Conservation (phyloP, 2,329 filamentous ascomycete genomes). For the Botrytis cinerea region DNA sequence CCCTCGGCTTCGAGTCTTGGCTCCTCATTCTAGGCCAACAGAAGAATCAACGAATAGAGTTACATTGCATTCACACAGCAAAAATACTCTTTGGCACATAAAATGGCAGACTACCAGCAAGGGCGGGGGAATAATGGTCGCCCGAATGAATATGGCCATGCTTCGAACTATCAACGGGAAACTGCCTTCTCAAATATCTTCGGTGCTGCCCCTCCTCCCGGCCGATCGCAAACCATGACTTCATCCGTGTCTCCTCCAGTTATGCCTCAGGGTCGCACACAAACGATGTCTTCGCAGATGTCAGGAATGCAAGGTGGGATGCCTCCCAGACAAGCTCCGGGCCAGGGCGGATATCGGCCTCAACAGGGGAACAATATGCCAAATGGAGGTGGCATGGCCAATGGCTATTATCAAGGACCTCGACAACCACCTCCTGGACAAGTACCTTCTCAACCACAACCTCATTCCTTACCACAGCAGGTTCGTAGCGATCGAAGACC, state of each 20-base stretch:
- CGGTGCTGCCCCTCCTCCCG: conserved; percentile 79
- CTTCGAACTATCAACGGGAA: conserved; percentile 74
- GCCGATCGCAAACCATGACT: conserved; percentile 94
- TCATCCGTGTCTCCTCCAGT: conserved; percentile 65
- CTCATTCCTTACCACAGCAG: conserved; percentile 61
- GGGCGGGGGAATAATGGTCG: conserved; percentile 57
- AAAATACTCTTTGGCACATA: conserved; percentile 26
- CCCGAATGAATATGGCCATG: conserved; percentile 46
- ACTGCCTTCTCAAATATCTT: conserved; percentile 97
- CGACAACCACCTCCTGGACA: conserved; percentile 39
- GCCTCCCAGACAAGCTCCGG: conserved; percentile 47
- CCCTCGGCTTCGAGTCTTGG: conserved; percentile 35
- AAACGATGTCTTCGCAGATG: conserved; percentile 63
- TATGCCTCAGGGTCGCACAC: conserved; percentile 68
- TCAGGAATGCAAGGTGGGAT: conserved; percentile 51
- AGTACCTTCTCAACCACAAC: conserved; percentile 50
- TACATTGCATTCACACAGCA: conserved; percentile 18
- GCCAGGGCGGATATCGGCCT: conserved; percentile 43
- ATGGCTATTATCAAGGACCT: conserved; percentile 55
- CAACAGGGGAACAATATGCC: conserved; percentile 25
- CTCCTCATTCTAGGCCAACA: conserved; percentile 25
- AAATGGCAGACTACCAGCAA: conserved; percentile 62
- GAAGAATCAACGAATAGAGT: conserved; percentile 10
- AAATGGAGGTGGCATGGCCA: conserved; percentile 44
- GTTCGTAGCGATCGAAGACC: conserved; percentile 64